These are phyloP conservation scores for Nothophaeocryptopus gaeumannii DNA, from an alignment of 2,329 filamentous ascomycete genomes.

Conservation along the genomic window DNA sequence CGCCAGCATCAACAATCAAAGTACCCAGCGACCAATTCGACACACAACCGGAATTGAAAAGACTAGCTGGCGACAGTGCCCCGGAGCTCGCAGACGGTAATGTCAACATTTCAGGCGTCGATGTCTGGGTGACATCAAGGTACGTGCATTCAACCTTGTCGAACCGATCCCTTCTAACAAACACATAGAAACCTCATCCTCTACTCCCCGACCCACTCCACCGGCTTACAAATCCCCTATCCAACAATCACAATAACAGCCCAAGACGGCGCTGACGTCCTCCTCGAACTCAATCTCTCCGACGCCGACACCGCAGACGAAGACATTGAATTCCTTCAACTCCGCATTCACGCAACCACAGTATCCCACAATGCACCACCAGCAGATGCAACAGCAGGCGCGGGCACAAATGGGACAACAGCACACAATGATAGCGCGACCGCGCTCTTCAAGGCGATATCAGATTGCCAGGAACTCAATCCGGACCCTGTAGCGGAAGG, in stretches of 20 bases:
- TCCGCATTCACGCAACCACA: slow-evolving; percentile 59
- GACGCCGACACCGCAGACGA: slow-evolving; percentile 60
- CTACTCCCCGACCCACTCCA: slow-evolving; percentile 57
- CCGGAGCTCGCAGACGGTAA: slow-evolving; percentile 25
- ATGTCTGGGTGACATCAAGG: slow-evolving; percentile 50
- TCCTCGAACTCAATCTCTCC: slow-evolving; percentile 67
- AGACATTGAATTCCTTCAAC: slow-evolving; percentile 61
- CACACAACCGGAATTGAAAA: slow-evolving; percentile 42
- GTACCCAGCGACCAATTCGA: slow-evolving; percentile 55
- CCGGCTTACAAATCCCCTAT: slow-evolving; percentile 69
- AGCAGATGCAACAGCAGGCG: slow-evolving; percentile 12
- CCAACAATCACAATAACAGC: slow-evolving; percentile 73
- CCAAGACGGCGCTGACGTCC: slow-evolving; percentile 61
- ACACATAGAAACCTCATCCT: slow-evolving; percentile 56
- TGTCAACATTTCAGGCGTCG: slow-evolving; percentile 31
- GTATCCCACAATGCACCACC: slow-evolving; percentile 10
- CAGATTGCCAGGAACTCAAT: slow-evolving; percentile 71
- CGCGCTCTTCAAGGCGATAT: slow-evolving; percentile 66
- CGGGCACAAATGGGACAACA: slow-evolving; percentile 14
- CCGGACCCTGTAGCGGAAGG: slow-evolving; percentile 61
- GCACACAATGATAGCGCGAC: slow-evolving; percentile 23
- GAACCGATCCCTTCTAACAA: neutral
- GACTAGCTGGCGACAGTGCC: slow-evolving; percentile 3
- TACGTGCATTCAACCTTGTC: slow-evolving; percentile 18
- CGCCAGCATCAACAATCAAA: slow-evolving; percentile 55